Evolutionary conservation across 805 yeast species (phyloP).

Genomic region (Candida patagonica): DNA sequence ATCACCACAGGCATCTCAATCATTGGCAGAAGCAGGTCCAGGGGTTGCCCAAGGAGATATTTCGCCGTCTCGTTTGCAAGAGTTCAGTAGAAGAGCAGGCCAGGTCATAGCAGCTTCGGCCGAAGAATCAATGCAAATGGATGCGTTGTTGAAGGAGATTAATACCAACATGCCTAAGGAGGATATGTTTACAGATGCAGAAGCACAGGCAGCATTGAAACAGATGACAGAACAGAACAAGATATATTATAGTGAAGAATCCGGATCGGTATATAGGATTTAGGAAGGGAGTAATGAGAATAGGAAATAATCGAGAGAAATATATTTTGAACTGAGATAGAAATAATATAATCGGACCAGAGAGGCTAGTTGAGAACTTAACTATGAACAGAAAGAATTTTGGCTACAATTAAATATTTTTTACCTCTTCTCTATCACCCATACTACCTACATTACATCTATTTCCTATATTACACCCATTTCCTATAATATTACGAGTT

Average conservation of each 20-base stretch:
- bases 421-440: too few species aligned
- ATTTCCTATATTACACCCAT: too few species aligned
- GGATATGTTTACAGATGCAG: constrained; percentile 30
- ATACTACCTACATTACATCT: too few species aligned
- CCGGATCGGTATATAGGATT: constrained; percentile 22
- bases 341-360: too few species aligned
- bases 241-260: constrained; percentile 29
- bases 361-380: too few species aligned
- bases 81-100: constrained; percentile 40
- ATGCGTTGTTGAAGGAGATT: constrained; percentile 32
- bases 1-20: not conserved
- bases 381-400: too few species aligned
- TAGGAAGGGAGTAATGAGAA: constrained; percentile 9
- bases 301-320: too few species aligned
- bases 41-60: constrained; percentile 29
- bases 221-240: constrained; percentile 29
- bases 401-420: too few species aligned
- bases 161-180: constrained; percentile 36
- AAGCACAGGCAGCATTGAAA: constrained; percentile 31
- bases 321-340: too few species aligned
- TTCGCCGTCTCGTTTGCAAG: constrained; percentile 42
- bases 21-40: constrained; percentile 16
- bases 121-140: constrained; percentile 33
- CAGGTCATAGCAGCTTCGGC: constrained; percentile 35
- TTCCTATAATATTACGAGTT: too few species aligned